Evolutionary conservation across 2,329 filamentous ascomycete genomes (phyloP).

Genomic region (Hirsutella rhossiliensis): DNA sequence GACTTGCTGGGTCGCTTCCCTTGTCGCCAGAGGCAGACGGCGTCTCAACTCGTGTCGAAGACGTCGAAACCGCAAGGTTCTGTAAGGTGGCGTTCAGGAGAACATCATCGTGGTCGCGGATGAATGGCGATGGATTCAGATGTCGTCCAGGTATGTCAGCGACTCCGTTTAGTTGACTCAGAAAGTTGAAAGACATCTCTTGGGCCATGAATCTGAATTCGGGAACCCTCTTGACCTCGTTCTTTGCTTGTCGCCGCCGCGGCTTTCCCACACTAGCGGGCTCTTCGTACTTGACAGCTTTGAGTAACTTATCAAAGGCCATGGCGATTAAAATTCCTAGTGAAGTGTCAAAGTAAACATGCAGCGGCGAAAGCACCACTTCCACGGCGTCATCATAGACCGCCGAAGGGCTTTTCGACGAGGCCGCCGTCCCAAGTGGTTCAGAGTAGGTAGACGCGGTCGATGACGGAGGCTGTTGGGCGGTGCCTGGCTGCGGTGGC

Average conservation of each 20-base stretch:
- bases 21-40: not conserved
- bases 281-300: constrained; percentile 24
- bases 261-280: constrained; percentile 2
- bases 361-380: constrained; percentile 37
- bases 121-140: constrained; percentile 25
- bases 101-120: constrained; percentile 37
- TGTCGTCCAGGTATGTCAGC: constrained; percentile 36
- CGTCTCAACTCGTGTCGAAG: constrained; percentile 8
- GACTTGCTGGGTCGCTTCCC: constrained; percentile 13
- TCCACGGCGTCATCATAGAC: constrained; percentile 29
- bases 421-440: constrained; percentile 38
- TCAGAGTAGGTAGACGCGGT: constrained; percentile 32
- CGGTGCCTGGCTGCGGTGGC: constrained; percentile 11
- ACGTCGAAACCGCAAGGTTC: constrained; percentile 23
- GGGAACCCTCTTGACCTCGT: constrained; percentile 11
- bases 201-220: constrained; percentile 33
- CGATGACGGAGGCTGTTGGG: constrained; percentile 12
- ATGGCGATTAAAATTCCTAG: constrained; percentile 42
- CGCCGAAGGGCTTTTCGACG: not conserved
- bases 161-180: constrained; percentile 41
- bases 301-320: constrained; percentile 35
- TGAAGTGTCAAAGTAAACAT: constrained; percentile 42
- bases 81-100: constrained; percentile 38
- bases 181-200: constrained; percentile 40
- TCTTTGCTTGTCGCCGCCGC: constrained; percentile 1